Evolutionary conservation across 2,329 filamentous ascomycete genomes (phyloP).

Genomic region (Fusarium agapanthi): DNA sequence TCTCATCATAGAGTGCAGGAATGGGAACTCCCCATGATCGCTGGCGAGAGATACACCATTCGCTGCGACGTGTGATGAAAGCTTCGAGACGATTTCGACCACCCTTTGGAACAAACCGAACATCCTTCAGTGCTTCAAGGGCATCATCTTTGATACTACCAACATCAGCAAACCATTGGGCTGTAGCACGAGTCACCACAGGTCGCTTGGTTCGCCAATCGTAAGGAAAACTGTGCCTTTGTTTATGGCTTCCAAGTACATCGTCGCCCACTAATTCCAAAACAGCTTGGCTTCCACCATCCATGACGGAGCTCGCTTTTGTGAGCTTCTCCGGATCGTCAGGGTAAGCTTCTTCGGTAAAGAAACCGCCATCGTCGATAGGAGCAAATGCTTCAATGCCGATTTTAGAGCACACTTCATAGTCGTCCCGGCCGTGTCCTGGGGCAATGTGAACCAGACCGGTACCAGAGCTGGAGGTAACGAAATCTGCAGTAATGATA

Average conservation of each 20-base stretch:
- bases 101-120: constrained; percentile 80
- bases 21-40: constrained; percentile 97
- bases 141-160: constrained; percentile 80
- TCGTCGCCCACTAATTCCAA: constrained; percentile 72
- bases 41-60: constrained; percentile 98
- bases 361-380: constrained; percentile 81
- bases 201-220: constrained; percentile 97
- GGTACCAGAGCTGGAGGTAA: constrained; percentile 88
- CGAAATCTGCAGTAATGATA: constrained; percentile 86
- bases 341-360: constrained; percentile 82
- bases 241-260: constrained; percentile 74
- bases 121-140: constrained; percentile 72
- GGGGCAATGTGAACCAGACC: constrained; percentile 95
- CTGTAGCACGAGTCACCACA: constrained; percentile 89
- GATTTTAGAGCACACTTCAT: constrained; percentile 77
- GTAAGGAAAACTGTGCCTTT: constrained; percentile 94
- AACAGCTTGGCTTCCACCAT: constrained; percentile 74
- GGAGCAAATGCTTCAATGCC: constrained; percentile 82
- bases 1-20: constrained; percentile 82
- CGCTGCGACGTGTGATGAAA: constrained; percentile 86
- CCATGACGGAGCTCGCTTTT: constrained; percentile 74
- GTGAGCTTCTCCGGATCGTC: constrained; percentile 71
- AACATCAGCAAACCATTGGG: constrained; percentile 98
- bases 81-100: constrained; percentile 81
- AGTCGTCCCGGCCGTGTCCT: constrained; percentile 97